These are phyloP conservation scores for Sodiomyces alkalinus DNA, from an alignment of 2,329 filamentous ascomycete genomes.

Conservation along the genomic window DNA sequence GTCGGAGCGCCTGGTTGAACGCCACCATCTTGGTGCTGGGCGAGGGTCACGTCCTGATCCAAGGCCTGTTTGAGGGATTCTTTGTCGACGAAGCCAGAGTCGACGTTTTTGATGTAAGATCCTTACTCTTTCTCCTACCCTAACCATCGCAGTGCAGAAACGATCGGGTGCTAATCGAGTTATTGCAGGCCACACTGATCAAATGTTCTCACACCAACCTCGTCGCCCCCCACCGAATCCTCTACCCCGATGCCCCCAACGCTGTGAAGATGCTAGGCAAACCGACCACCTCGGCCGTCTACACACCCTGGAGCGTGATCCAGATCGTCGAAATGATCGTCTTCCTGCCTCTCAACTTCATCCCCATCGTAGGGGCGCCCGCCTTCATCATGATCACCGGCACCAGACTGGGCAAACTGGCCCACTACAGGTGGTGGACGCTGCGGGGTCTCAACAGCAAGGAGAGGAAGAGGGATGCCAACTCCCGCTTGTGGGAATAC, in stretches of 20 bases:
- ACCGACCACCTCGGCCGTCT: conserved; percentile 60
- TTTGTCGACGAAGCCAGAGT: conserved; percentile 68
- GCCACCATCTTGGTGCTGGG: conserved; percentile 79
- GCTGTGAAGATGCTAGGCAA: conserved; percentile 71
- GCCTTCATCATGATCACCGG: conserved; percentile 82
- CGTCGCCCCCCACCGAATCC: conserved; percentile 48
- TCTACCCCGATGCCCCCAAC: conserved; percentile 52
- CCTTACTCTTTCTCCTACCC: conserved; percentile 4
- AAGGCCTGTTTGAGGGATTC: conserved; percentile 60
- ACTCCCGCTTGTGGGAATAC: conserved; percentile 61
- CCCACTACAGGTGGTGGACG: conserved; percentile 84
- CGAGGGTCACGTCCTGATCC: conserved; percentile 58
- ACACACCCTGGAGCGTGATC: conserved; percentile 78
- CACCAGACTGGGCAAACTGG: conserved; percentile 71
- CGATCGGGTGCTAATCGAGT: neutral
- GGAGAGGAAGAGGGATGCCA: conserved; percentile 56
- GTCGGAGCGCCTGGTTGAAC: conserved; percentile 76
- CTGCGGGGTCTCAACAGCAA: conserved; percentile 60
- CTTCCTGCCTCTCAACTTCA: conserved; percentile 70
- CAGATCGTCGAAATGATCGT: conserved; percentile 77
- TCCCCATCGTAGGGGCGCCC: conserved; percentile 69
- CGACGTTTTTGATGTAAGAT: conserved; percentile 66
- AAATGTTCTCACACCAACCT: conserved; percentile 57
- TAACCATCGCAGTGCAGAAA: neutral
- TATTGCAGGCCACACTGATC: conserved; percentile 51